These are phyloP conservation scores for Cladorrhinum sp. DNA, from an alignment of 2,329 filamentous ascomycete genomes.

Conservation along the genomic window DNA sequence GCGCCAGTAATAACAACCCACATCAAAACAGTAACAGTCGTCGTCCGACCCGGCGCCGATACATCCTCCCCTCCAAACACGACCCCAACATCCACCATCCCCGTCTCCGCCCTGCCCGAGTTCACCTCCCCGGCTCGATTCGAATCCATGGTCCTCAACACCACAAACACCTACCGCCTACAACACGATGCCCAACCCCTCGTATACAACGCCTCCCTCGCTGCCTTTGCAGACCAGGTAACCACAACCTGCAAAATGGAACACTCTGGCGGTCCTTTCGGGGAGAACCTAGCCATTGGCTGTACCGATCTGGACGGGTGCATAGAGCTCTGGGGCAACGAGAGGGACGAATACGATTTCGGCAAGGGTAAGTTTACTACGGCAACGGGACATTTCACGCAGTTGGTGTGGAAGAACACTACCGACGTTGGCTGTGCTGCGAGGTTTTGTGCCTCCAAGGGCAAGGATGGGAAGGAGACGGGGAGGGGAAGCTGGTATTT, in stretches of 20 bases:
- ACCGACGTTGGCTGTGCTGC: slow-evolving; percentile 55
- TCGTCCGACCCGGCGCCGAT: neutral
- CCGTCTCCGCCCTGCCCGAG: slow-evolving; percentile 36
- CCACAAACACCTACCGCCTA: slow-evolving; percentile 63
- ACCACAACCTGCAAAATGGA: slow-evolving; percentile 17
- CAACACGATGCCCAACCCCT: slow-evolving; percentile 59
- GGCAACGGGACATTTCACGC: slow-evolving; percentile 67
- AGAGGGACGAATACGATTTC: slow-evolving; percentile 59
- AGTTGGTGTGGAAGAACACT: slow-evolving; percentile 67
- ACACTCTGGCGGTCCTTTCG: slow-evolving; percentile 62
- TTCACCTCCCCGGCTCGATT: slow-evolving; percentile 39
- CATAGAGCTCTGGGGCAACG: slow-evolving; percentile 65
- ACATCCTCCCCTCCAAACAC: neutral
- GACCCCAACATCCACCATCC: slow-evolving; percentile 36
- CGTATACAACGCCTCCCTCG: slow-evolving; percentile 64
- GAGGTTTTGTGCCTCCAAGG: slow-evolving; percentile 35
- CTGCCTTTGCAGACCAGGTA: slow-evolving; percentile 43
- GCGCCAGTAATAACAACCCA: slow-evolving; percentile 1
- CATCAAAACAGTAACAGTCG: neutral
- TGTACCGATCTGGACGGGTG: slow-evolving; percentile 57
- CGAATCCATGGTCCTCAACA: slow-evolving; percentile 56
- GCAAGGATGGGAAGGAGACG: slow-evolving; percentile 19
- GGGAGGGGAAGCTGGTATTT: slow-evolving; percentile 56
- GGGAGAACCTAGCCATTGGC: slow-evolving; percentile 72
- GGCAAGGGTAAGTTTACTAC: slow-evolving; percentile 52